phyloP scores from a whole-genome alignment of 805 yeast genomes.

The Kodamaea kaohsiungensis region DNA sequence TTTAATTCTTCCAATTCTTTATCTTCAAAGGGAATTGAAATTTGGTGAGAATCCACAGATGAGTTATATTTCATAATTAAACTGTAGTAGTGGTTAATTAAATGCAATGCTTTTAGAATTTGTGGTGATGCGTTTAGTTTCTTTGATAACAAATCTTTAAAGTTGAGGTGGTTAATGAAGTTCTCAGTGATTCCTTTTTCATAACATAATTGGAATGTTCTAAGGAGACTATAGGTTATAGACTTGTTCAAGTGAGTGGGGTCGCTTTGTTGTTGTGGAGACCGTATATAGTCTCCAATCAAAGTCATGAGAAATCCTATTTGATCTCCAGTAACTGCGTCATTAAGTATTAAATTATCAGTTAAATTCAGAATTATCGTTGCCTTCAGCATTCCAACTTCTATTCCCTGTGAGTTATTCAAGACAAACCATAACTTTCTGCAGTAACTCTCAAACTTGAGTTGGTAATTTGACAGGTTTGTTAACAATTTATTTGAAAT shows the following conservation, averaged over 20 bases:
- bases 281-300: background rate
- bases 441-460: constrained; percentile 31
- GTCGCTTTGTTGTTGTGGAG: background rate
- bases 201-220: constrained; percentile 24
- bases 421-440: constrained; percentile 35
- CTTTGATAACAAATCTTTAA: constrained; percentile 13
- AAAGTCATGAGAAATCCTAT: constrained; percentile 18
- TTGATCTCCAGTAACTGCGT: constrained; percentile 25
- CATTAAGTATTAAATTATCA: constrained; percentile 28
- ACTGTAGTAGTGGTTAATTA: constrained; percentile 22
- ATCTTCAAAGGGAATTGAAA: constrained; percentile 19
- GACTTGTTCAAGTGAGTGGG: constrained; percentile 11
- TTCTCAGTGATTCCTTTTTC: constrained; percentile 18
- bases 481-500: constrained; percentile 29
- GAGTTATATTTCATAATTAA: constrained; percentile 9
- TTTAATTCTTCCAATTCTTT: constrained; percentile 19
- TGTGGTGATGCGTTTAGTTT: constrained; percentile 15
- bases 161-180: constrained; percentile 21
- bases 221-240: constrained; percentile 24
- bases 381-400: constrained; percentile 23
- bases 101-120: constrained; percentile 22
- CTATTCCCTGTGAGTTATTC: constrained; percentile 6
- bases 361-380: constrained; percentile 32
- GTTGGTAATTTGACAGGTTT: constrained; percentile 19
- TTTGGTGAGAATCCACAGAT: constrained; percentile 13